These are phyloP conservation scores for Linnemannia zychae DNA, from an alignment of 192 early-diverging fungal genomes.

Conservation along the genomic window DNA sequence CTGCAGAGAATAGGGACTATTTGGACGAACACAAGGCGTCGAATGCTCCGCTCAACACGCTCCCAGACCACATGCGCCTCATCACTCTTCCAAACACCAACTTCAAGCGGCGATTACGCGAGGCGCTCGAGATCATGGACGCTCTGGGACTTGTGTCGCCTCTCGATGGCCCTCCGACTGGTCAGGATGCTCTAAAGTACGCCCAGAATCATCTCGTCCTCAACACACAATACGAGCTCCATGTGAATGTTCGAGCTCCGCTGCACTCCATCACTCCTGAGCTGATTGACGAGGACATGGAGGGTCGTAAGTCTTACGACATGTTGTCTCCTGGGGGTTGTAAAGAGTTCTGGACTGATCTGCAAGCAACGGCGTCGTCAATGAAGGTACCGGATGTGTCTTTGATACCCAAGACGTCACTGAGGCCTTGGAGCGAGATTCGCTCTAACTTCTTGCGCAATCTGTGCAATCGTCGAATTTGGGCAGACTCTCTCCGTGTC, in stretches of 20 bases:
- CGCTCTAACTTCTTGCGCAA: constrained; percentile 31
- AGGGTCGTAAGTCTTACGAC: constrained; percentile 26
- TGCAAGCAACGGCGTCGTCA: constrained; percentile 26
- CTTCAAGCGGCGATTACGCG: constrained; percentile 42
- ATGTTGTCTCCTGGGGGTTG: constrained; percentile 22
- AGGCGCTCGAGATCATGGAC: constrained; percentile 45
- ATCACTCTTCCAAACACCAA: constrained; percentile 6
- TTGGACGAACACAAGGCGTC: constrained; percentile 22
- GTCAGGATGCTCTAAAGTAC: background rate
- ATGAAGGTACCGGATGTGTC: constrained; percentile 13
- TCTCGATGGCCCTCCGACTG: background rate
- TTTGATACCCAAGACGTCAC: background rate
- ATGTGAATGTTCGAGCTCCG: constrained; percentile 25
- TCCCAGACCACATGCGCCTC: constrained; percentile 16
- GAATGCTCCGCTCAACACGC: background rate
- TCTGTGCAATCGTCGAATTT: constrained; percentile 39
- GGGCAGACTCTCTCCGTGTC: constrained; percentile 44
- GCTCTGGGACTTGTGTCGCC: constrained; percentile 44
- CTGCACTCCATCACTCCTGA: constrained; percentile 23
- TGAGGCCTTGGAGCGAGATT: constrained; percentile 29
- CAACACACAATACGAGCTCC: constrained; percentile 44
- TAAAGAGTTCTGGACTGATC: constrained; percentile 49
- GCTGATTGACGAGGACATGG: constrained; percentile 15
- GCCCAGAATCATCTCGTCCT: constrained; percentile 43
- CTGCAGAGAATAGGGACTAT: constrained; percentile 7